A percentile compares a stretch with the other conserved stretches of the same genome.
Conservation (phyloP, 345 rosid genomes). For the Isatis tinctoria region DNA sequence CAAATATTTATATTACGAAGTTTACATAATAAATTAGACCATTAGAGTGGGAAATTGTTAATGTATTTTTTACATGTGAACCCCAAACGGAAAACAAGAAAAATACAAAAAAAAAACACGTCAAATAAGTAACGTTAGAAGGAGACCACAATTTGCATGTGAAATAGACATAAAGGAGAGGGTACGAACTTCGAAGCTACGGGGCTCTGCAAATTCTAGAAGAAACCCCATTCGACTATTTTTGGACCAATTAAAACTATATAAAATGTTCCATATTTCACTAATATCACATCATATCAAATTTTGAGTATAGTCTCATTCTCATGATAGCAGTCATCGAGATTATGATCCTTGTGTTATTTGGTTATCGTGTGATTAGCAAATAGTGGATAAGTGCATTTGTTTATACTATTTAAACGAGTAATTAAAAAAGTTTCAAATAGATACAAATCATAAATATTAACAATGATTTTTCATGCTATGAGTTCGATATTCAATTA, state of each 20-base stretch:
- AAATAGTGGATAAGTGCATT: not conserved
- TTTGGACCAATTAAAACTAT: not conserved
- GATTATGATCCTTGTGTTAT: not conserved
- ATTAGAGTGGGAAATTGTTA: conserved; percentile 18
- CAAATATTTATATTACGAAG: not conserved
- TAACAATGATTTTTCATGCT: too few relatives aligned
- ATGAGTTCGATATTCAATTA: too few relatives aligned
- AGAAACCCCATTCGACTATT: conserved; percentile 1
- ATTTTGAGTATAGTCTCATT: not conserved
- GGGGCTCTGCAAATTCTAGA: conserved; percentile 18
- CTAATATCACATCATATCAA: not conserved
- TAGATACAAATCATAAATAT: not conserved
- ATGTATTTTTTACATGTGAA: conserved; percentile 22
- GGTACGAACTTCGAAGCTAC: conserved; percentile 20
- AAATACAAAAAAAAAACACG: conserved; percentile 27
- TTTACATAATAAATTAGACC: not conserved
- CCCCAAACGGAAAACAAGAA: not conserved
- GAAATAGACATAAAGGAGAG: conserved; percentile 32
- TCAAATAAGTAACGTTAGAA: conserved; percentile 35
- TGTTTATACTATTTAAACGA: not conserved
- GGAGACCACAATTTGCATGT: conserved; percentile 26
- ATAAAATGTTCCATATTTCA: not conserved
- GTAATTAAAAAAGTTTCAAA: not conserved
- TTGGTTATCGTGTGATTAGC: not conserved
- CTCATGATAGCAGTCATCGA: not conserved